Evolutionary conservation across 805 yeast genomes (phyloP).

Genomic region (Brettanomyces nanus): DNA sequence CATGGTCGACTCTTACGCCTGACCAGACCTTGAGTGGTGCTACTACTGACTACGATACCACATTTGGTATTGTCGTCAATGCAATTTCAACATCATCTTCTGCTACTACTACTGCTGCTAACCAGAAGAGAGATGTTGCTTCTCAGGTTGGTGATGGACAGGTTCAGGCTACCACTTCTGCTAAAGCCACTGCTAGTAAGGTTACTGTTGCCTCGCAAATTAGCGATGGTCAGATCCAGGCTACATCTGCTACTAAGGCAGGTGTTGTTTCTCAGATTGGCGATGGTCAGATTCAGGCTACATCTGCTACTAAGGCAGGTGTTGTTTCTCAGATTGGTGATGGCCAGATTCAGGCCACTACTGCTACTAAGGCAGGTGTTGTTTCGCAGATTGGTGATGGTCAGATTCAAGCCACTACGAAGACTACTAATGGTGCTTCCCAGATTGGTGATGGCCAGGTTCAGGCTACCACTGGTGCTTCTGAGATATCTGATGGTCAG

Average conservation of each 20-base stretch:
- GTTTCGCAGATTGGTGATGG: constrained; percentile 56
- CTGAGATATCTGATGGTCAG: constrained; percentile 22
- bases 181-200: constrained; percentile 12
- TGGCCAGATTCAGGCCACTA: constrained; percentile 49
- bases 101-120: constrained; percentile 12
- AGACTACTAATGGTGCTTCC: constrained; percentile 34
- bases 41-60: constrained; percentile 44
- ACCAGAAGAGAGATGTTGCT: constrained; percentile 2
- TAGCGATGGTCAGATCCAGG: constrained; percentile 47
- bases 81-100: background rate
- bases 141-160: constrained; percentile 10
- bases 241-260: constrained; percentile 33
- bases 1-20: constrained; percentile 72
- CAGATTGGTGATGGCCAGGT: constrained; percentile 27
- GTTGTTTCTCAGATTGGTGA: constrained; percentile 52
- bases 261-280: constrained; percentile 33
- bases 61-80: constrained; percentile 67
- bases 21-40: constrained; percentile 38
- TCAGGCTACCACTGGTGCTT: constrained; percentile 39
- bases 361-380: constrained; percentile 27
- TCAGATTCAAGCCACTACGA: constrained; percentile 46
- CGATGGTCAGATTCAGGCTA: constrained; percentile 36
- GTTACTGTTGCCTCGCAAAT: constrained; percentile 38
- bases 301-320: constrained; percentile 25
- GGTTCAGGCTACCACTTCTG: constrained; percentile 9